These are phyloP conservation scores for Boletus huronensis DNA, from an alignment of 768 basidiomycete genomes.

Conservation along the genomic window DNA sequence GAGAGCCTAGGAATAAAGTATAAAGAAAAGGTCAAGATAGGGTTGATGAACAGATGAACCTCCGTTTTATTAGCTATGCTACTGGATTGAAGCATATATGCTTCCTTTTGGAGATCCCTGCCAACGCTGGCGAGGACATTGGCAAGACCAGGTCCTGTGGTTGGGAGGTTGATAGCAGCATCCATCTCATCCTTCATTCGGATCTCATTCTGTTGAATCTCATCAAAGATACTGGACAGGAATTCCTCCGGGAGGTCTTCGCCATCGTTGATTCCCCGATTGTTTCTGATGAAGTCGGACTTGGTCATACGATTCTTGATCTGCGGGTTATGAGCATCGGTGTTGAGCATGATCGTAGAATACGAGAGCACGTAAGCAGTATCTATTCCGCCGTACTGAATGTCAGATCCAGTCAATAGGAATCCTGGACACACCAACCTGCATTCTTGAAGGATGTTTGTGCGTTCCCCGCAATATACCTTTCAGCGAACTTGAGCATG, in stretches of 20 bases:
- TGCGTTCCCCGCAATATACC: constrained; percentile 87
- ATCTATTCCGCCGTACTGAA: constrained; percentile 43
- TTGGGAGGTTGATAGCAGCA: constrained; percentile 38
- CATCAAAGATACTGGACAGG: constrained; percentile 76
- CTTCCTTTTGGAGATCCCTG: constrained; percentile 91
- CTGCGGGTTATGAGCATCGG: constrained; percentile 94
- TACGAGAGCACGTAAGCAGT: constrained; percentile 94
- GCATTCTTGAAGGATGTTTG: constrained; percentile 91
- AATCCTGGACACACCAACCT: constrained; percentile 46
- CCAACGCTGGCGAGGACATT: constrained; percentile 86
- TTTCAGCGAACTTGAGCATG: constrained; percentile 98
- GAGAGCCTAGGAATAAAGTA: constrained; percentile 56
- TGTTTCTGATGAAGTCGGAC: constrained; percentile 88
- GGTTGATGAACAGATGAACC: constrained; percentile 39
- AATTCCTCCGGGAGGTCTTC: constrained; percentile 85
- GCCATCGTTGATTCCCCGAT: constrained; percentile 93
- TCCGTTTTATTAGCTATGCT: constrained; percentile 98
- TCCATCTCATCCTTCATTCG: constrained; percentile 98
- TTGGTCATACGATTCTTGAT: constrained; percentile 94
- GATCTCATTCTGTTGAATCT: constrained; percentile 90
- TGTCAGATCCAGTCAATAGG: constrained; percentile 7
- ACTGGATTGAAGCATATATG: constrained; percentile 91
- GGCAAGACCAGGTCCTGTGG: constrained; percentile 68
- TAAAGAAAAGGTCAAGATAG: not conserved
- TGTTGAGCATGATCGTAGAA: constrained; percentile 94